Conservation (phyloP, 176 grass and related monocot genomes). For the Avena sativa region DNA sequence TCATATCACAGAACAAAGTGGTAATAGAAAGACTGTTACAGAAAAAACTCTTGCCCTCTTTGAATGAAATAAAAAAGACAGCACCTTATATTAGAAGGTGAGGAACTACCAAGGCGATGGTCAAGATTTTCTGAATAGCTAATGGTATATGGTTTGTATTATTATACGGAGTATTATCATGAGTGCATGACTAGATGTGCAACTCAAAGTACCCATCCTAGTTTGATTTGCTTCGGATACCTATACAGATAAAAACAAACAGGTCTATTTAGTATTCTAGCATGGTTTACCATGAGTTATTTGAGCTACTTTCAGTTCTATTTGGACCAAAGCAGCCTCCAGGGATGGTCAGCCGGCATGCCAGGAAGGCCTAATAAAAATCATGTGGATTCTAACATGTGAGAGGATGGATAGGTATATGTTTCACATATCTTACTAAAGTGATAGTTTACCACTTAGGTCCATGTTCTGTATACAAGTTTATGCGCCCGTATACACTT, state of each 20-base stretch:
- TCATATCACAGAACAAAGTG: slow-evolving; percentile 13
- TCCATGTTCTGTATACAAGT: neutral
- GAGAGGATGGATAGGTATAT: neutral
- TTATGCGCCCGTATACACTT: neutral
- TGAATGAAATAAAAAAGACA: neutral
- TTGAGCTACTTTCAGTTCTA: slow-evolving; percentile 14
- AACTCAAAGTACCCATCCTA: slow-evolving; percentile 19
- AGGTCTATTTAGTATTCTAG: neutral
- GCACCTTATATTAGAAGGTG: neutral
- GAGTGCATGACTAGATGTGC: neutral
- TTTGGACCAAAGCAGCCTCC: slow-evolving; percentile 10
- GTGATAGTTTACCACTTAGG: slow-evolving; percentile 11
- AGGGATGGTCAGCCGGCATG: neutral
- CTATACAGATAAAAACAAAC: neutral
- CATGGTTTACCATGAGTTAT: neutral
- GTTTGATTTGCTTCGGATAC: neutral
- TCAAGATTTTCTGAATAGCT: neutral
- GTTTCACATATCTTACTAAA: neutral
- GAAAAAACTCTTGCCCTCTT: neutral
- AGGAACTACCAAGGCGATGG: neutral
- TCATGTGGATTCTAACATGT: slow-evolving; percentile 8
- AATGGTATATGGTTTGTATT: slow-evolving; percentile 5
- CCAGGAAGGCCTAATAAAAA: neutral
- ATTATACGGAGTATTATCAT: neutral
- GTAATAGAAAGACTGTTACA: neutral